Evolutionary conservation across 1,139 yeast species (phyloP).

Genomic region (Debaryomyces fabryi): DNA sequence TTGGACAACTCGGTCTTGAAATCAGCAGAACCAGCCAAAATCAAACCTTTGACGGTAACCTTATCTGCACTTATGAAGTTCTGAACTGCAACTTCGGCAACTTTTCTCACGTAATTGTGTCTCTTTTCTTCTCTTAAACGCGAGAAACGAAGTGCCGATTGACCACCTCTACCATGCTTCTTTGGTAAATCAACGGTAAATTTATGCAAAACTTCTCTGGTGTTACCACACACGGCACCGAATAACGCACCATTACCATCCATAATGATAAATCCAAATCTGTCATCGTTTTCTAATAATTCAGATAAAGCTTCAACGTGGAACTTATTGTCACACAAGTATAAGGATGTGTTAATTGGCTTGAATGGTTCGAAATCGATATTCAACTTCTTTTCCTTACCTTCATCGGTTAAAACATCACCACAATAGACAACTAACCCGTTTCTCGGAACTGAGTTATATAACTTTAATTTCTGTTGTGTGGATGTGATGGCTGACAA

Average conservation of each 20-base stretch:
- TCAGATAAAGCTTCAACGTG: slow-evolving; percentile 97
- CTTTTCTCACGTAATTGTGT: slow-evolving; percentile 97
- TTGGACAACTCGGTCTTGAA: slow-evolving; percentile 92
- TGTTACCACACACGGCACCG: slow-evolving; percentile 96
- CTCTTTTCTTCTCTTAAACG: slow-evolving; percentile 99
- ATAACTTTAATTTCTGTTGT: slow-evolving; percentile 91
- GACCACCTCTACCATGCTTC: slow-evolving; percentile 99
- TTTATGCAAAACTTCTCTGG: slow-evolving; percentile 93
- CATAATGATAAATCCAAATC: slow-evolving; percentile 97
- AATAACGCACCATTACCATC: slow-evolving; percentile 98
- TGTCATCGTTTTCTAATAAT: slow-evolving; percentile 90
- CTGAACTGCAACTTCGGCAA: slow-evolving; percentile 97
- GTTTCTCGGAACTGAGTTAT: slow-evolving; percentile 86
- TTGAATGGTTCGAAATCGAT: slow-evolving; percentile 97
- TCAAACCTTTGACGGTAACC: slow-evolving; percentile 90
- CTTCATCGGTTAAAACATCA: slow-evolving; percentile 95
- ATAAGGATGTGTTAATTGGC: slow-evolving; percentile 95
- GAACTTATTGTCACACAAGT: slow-evolving; percentile 95
- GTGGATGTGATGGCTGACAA: slow-evolving; percentile 96
- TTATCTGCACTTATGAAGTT: slow-evolving; percentile 91
- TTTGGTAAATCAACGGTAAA: slow-evolving; percentile 97
- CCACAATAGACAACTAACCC: slow-evolving; percentile 98
- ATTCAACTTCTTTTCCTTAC: slow-evolving; percentile 93
- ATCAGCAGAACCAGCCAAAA: slow-evolving; percentile 98
- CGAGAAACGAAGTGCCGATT: slow-evolving; percentile 97